Base-by-base conservation (phyloP, 176 grass and related monocot species). In the Pontederia paniculata region DNA sequence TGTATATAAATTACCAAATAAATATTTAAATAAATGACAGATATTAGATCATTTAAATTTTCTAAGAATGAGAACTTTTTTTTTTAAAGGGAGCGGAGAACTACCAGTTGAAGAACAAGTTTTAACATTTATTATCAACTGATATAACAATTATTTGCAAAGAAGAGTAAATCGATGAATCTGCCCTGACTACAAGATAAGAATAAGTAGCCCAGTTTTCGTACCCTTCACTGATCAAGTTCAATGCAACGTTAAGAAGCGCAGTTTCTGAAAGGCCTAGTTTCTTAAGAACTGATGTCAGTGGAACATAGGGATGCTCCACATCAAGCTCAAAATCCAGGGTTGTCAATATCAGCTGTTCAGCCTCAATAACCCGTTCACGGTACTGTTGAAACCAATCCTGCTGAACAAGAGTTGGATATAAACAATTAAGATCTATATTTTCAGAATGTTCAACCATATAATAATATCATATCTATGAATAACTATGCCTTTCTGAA, bases 321-420 rank as follows among this genome's bases (percentile, higher is more conserved):
- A 88, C 89, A 71, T 95, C 84, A 61, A 95, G 75, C 63, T 95
- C 89, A 19, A 95, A 95, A 84, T 88, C 81, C 49, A 95, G 81
- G 21, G 84, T 95, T 63, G 75, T 95, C 57, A 95, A 60, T 82
- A 95, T 88, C 89, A 77, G 77, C 70, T 95, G 81, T 80, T 95
- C 89, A 1, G 62, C 50, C 17, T 82, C 72, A 81, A 72, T 88
- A 44, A 88, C 78, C 45, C 69, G 73, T 65, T 95, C 89, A 56
- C 84, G 69, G 44, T 95, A 95, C 18, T 77, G 81, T 54, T 95
- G 69, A 88, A 95, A 95, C 81, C 89, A 95, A 59, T 85, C 78
- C 61, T 75, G 77, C 74, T 81, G 51, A 69, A 84, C n/a, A 76
- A 70, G 57, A 37, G 28, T 37, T 37, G 14, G 21, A 48, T 1